Evolutionary conservation across 139 green algal genomes (phyloP), one percentile per base, ranked within the genome.

Genomic region (Dunaliella sp.): DNA sequence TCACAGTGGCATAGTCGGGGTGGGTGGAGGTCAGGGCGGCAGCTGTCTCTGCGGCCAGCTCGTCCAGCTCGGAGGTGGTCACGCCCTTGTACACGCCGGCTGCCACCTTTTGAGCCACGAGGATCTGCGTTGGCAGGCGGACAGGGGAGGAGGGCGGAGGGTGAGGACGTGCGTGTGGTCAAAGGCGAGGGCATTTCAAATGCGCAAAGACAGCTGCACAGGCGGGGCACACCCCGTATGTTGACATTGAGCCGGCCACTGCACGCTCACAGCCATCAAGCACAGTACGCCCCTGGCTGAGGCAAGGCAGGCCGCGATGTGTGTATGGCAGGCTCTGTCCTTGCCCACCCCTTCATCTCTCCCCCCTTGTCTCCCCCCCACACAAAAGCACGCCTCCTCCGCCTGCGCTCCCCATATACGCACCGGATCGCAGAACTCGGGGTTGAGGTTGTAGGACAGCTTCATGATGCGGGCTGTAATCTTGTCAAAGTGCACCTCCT

Each of bases 21-120:
- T 99, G 97, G 2, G 92, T 98, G 36, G 97, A 96, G 0, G 97
- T 99, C 89, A 99, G 95, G 16, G 97, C 95, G 30, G 97, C 97
- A 38, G 97, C 97, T n/a, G 97, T 99, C 91, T 99, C 97, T 36
- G 97, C 97, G 0, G 97, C 97, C 2, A 99, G 93, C 90, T 99
- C 97, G 87, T 99, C 97, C 16, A 99, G 94, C 93, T 99, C 97
- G 34, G 89, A 93, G 0, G 97, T 99, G 30, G 95, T 99, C 32
- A 99, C 97, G 38, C 97, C 97, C 84, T 96, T 97, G 92, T 98
- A 99, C 1, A 99, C 96, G 35, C 97, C 97, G 3, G 91, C 89
- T 38, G 95, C 96, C 0, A 99, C 97, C 89, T 99, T 99, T 88
- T 99, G 97, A 1, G 97, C 97, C 16, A 99, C 97, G 59, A 98